Evolutionary conservation across 208 protist genomes (phyloP), one percentile per base, ranked within the genome.

Genomic region (Acanthamoeba polyphaga): DNA sequence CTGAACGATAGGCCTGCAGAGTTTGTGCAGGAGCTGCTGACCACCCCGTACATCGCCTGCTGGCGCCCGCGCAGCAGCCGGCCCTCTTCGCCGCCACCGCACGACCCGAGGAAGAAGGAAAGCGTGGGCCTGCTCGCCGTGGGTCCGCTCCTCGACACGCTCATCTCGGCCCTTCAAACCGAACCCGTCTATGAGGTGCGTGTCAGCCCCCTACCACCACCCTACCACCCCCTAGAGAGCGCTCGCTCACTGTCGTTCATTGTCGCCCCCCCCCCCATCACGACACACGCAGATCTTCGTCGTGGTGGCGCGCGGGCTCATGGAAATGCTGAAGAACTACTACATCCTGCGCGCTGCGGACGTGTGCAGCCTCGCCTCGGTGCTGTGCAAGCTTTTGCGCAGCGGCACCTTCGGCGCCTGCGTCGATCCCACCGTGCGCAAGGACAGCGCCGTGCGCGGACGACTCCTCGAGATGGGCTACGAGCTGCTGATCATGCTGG

Each of bases 321-420:
- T 91, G 84, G 84, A 91, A 12, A 91, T 91, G 60, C 29, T 91
- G 32, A 91, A 70, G 51, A 91, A 91, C 43, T 70, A 91, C 43
- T 91, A 91, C 34, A 66, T 91, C 32, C 84, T 91, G 29, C 84
- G 84, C 29, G 84, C 58, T 4, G 84, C 60, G 17, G 60, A 64
- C 43, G n/a, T 91, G 51, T 72, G 58, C 32, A 70, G 34, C 58
- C 19, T 91, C 19, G 84, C 84, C 17, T 91, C 84, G 19, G 84
- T 91, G 9, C 34, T 91, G 49, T 91, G 84, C 84, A 91, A 70
- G 84, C 55, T 91, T 13, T 24, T 91, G 55, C 84, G 84, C 17
- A 91, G 84, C 53, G 60, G 60, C 22, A 91, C 84, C 17, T 91
- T 91, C 51, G 84, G 84, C 46, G 24, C 84, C n/a, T 62, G 84